Percentiles rank a stretch among this genome's conserved stretches.
Conservation (phyloP, 2,329 filamentous ascomycete genomes). For the Ramularia collo-cygni region DNA sequence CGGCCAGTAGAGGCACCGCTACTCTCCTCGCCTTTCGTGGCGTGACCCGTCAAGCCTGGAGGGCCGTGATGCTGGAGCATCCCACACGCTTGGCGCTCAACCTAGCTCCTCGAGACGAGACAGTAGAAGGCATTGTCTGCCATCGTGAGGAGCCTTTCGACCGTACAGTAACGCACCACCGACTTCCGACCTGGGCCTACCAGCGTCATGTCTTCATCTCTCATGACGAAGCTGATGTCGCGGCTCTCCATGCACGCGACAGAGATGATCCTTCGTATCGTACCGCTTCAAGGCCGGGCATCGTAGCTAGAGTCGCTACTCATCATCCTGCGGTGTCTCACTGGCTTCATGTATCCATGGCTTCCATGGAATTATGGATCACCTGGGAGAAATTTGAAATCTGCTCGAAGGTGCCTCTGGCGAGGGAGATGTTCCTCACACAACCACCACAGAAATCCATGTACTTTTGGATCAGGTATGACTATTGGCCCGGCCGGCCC, state of each 20-base stretch:
- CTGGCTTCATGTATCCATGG: too few relatives aligned
- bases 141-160: too few relatives aligned
- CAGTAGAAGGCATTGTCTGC: background rate
- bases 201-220: background rate
- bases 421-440: background rate
- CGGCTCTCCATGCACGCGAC: background rate
- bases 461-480: background rate
- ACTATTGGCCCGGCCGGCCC: background rate
- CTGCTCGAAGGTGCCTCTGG: background rate
- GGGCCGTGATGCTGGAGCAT: constrained; percentile 1
- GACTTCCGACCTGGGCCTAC: too few relatives aligned
- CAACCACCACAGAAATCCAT: constrained; percentile 1
- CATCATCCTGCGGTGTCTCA: background rate
- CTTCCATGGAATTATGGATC: background rate
- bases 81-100: background rate
- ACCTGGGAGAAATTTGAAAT: background rate
- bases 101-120: background rate
- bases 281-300: background rate
- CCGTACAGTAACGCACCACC: too few relatives aligned
- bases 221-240: background rate
- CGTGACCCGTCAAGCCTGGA: constrained; percentile 1
- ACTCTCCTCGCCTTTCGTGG: constrained; percentile 1
- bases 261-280: background rate
- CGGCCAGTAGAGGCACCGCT: background rate
- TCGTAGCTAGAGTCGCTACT: background rate